These are phyloP conservation scores for Rhizophagus sp. DNA, from an alignment of 192 early-diverging fungal genomes.

Conservation along the genomic window DNA sequence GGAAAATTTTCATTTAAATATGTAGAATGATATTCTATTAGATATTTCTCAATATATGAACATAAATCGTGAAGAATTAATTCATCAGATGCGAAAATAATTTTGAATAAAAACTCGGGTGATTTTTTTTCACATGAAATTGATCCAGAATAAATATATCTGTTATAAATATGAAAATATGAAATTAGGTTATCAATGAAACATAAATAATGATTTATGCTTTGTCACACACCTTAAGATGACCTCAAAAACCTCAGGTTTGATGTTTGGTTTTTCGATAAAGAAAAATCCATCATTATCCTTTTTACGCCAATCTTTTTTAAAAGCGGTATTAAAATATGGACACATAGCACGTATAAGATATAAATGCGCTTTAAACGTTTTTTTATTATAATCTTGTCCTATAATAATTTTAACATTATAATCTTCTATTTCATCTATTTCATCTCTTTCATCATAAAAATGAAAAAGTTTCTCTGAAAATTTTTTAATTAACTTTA, in stretches of 20 bases:
- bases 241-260: slow-evolving; percentile 9
- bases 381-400: background rate
- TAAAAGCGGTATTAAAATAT: background rate
- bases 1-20: background rate
- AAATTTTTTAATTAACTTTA: background rate
- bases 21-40: background rate
- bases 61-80: background rate
- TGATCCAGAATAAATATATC: background rate
- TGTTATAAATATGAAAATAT: background rate
- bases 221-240: background rate
- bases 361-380: background rate
- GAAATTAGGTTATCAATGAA: background rate
- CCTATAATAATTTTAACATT: slow-evolving; percentile 3
- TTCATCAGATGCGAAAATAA: background rate
- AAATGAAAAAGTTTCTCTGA: background rate
- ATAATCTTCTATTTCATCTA: background rate
- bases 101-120: background rate
- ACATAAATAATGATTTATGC: background rate
- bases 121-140: background rate
- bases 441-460: background rate
- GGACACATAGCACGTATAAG: background rate
- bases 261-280: slow-evolving; percentile 4
- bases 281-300: background rate
- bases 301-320: background rate
- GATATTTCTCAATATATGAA: background rate